Percentiles rank a stretch among this genome's conserved stretches.
phyloP scores from a whole-genome alignment of 306 rosid species.

The Quercus wislizeni region DNA sequence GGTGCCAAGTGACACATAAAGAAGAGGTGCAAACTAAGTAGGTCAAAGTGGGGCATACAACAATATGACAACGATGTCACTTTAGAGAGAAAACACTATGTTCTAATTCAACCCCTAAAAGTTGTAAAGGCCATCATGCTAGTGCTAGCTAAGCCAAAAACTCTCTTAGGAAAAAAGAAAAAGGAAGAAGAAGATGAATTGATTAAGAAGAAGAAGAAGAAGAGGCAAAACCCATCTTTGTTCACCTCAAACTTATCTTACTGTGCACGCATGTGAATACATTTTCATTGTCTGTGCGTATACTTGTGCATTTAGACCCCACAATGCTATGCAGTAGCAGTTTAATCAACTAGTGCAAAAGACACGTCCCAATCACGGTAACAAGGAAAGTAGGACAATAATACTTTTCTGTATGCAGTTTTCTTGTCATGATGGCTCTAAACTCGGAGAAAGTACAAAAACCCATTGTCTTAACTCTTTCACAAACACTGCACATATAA shows the following conservation, averaged over 20 bases:
- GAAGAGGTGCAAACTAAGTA: slow-evolving; percentile 6
- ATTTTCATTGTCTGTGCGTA: not conserved
- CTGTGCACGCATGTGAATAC: not conserved
- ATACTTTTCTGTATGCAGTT: not conserved
- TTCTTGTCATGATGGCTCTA: not conserved
- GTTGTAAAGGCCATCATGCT: not conserved
- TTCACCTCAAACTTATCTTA: not conserved
- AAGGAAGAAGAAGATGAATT: too few species aligned
- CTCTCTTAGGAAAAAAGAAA: not conserved
- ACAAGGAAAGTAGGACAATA: not conserved
- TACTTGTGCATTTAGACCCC: not conserved
- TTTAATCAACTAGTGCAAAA: not conserved
- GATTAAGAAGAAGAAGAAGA: too few species aligned
- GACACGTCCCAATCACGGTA: not conserved
- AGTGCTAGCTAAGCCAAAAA: not conserved
- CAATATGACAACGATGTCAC: slow-evolving; percentile 22
- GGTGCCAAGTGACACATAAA: slow-evolving; percentile 31
- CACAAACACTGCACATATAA: not conserved
- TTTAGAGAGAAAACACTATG: not conserved
- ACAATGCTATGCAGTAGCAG: not conserved
- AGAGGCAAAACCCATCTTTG: not conserved
- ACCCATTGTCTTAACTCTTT: not conserved
- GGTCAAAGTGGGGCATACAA: slow-evolving; percentile 26
- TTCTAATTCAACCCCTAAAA: not conserved
- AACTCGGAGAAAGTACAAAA: not conserved